Percentiles rank a stretch among this genome's conserved stretches.
These are phyloP conservation scores for Solanum arcanum DNA, from an alignment of 257 asterid genomes.

Conservation along the genomic window DNA sequence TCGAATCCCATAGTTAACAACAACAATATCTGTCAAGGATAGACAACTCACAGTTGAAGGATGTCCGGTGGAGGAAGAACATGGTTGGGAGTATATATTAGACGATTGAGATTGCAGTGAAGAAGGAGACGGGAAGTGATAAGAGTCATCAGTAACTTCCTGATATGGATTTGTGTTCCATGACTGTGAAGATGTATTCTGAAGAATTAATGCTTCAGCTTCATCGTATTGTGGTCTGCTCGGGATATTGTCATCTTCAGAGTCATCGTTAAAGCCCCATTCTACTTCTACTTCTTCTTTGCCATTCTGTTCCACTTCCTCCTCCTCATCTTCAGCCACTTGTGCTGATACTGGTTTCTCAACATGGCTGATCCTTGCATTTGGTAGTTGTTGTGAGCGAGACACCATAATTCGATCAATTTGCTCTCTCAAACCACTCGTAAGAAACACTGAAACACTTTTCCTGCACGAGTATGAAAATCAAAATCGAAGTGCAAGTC, in stretches of 20 bases:
- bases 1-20: not conserved
- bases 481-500: not conserved
- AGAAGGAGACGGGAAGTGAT: conserved; percentile 29
- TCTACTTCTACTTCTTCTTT: not conserved
- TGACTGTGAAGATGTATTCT: conserved; percentile 14
- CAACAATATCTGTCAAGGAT: not conserved
- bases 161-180: conserved; percentile 31
- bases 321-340: not conserved
- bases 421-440: conserved; percentile 47
- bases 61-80: conserved; percentile 19
- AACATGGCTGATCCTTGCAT: not conserved
- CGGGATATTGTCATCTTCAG: conserved; percentile 28
- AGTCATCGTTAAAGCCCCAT: conserved; percentile 13
- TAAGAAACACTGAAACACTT: conserved; percentile 67
- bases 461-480: conserved; percentile 30
- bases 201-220: conserved; percentile 21
- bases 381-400: conserved; percentile 30
- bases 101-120: conserved; percentile 30
- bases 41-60: conserved; percentile 45
- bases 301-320: not conserved
- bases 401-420: conserved; percentile 55
- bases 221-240: conserved; percentile 19
- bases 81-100: conserved; percentile 17
- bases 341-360: not conserved
- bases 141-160: conserved; percentile 31